A percentile compares a stretch with the other conserved stretches of the same genome.
Conservation (phyloP, 805 yeast species). For the Ogataea saltuana region DNA sequence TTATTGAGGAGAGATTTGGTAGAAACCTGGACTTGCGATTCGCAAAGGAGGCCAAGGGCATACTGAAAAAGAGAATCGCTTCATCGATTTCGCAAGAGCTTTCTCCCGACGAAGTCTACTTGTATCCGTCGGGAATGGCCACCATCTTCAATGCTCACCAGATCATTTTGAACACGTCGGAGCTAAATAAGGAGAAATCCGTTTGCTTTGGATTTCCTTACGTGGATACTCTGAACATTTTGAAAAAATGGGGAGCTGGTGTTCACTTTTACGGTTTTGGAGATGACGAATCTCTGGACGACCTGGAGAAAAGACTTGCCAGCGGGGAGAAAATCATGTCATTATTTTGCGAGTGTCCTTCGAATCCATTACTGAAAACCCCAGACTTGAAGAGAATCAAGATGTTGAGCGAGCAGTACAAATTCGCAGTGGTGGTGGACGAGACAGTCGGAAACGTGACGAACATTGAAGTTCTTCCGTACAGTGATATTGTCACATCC, state of each 20-base stretch:
- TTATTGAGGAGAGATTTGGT: conserved; percentile 88
- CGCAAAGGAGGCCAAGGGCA: conserved; percentile 71
- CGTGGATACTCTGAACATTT: conserved; percentile 84
- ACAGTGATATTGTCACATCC: conserved; percentile 82
- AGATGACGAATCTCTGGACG: conserved; percentile 65
- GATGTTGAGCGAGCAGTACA: conserved; percentile 63
- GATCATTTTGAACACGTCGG: conserved; percentile 23
- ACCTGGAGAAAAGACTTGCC: conserved; percentile 61
- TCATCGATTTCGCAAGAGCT: conserved; percentile 49
- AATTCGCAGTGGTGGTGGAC: conserved; percentile 82
- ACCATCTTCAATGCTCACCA: conserved; percentile 82
- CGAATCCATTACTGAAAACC: conserved; percentile 87
- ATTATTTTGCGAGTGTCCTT: conserved; percentile 90
- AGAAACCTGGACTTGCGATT: conserved; percentile 79
- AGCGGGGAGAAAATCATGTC: conserved; percentile 70
- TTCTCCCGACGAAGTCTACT: conserved; percentile 63
- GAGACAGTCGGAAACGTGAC: conserved; percentile 93
- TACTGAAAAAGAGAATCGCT: conserved; percentile 74
- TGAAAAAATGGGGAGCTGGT: conserved; percentile 91
- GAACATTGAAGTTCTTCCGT: conserved; percentile 77
- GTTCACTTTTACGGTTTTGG: conserved; percentile 84
- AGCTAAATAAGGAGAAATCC: conserved; percentile 50
- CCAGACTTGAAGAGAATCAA: conserved; percentile 72
- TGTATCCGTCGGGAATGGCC: conserved; percentile 93
- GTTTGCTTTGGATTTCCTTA: conserved; percentile 97